phyloP scores from a whole-genome alignment of 1,284 basidiomycete genomes.

The Boletus nobilissimus region DNA sequence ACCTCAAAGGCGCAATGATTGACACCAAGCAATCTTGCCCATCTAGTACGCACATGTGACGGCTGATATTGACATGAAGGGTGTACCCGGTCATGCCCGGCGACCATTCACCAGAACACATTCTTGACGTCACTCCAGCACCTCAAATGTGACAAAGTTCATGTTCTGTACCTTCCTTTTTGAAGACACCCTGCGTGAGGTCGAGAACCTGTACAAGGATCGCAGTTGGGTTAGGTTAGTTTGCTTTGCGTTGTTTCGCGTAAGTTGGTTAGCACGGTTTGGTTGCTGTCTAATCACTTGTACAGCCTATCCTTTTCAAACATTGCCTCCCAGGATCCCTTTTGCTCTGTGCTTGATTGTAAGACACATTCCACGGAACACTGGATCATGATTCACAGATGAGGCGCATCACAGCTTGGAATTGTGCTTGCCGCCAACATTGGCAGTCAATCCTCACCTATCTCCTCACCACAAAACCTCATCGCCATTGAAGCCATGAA shows the following conservation, averaged over 20 bases:
- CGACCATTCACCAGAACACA: slow-evolving; percentile 45
- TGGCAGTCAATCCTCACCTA: slow-evolving; percentile 95
- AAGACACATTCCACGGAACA: slow-evolving; percentile 45
- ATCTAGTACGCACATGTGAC: neutral
- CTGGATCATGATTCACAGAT: slow-evolving; percentile 14
- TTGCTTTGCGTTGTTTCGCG: slow-evolving; percentile 96
- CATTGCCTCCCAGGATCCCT: slow-evolving; percentile 86
- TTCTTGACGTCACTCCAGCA: slow-evolving; percentile 49
- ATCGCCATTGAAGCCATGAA: slow-evolving; percentile 93
- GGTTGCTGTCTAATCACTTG: slow-evolving; percentile 19
- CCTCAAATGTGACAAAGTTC: slow-evolving; percentile 47
- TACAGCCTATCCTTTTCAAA: slow-evolving; percentile 89
- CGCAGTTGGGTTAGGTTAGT: too few relatives aligned
- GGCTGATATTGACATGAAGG: slow-evolving; percentile 33
- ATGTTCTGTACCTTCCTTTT: slow-evolving; percentile 63
- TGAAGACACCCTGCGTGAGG: slow-evolving; percentile 58
- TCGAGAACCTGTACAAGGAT: slow-evolving; percentile 58
- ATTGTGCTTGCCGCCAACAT: slow-evolving; percentile 99
- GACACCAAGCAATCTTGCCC: slow-evolving; percentile 58
- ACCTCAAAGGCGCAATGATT: slow-evolving; percentile 54
- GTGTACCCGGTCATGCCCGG: slow-evolving; percentile 49
- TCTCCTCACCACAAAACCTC: slow-evolving; percentile 96
- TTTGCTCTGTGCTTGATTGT: slow-evolving; percentile 95
- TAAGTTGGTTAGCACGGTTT: slow-evolving; percentile 50
- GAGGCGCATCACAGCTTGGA: slow-evolving; percentile 72